phyloP scores from a whole-genome alignment of 768 basidiomycete genomes.

The Hygrocybe punicea region DNA sequence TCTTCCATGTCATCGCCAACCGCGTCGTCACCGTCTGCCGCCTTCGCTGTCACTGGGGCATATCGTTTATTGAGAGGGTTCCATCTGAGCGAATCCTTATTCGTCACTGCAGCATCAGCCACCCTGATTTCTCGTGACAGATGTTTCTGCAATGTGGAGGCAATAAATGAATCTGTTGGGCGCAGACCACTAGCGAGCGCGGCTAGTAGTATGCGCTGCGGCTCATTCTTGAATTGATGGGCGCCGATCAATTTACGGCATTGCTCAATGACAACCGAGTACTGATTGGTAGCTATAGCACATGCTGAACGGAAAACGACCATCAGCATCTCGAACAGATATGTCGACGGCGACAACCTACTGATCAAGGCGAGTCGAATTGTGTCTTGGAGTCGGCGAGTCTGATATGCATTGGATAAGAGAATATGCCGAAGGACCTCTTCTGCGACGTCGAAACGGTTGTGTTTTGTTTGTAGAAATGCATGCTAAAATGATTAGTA shows the following conservation, averaged over 20 bases:
- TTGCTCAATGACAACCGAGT: slow-evolving; percentile 64
- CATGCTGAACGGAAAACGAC: slow-evolving; percentile 53
- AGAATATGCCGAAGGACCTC: slow-evolving; percentile 75
- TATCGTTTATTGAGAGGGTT: slow-evolving; percentile 58
- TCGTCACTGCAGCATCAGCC: slow-evolving; percentile 61
- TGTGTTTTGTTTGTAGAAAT: slow-evolving; percentile 62
- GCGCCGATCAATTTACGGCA: slow-evolving; percentile 68
- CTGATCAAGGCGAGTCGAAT: slow-evolving; percentile 77
- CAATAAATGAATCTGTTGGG: slow-evolving; percentile 73
- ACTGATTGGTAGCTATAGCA: slow-evolving; percentile 56
- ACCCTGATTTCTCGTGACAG: slow-evolving; percentile 75
- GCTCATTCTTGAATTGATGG: slow-evolving; percentile 86
- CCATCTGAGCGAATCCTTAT: slow-evolving; percentile 60
- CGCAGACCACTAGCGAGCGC: slow-evolving; percentile 67
- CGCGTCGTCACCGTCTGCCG: slow-evolving; percentile 42
- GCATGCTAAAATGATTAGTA: slow-evolving; percentile 52
- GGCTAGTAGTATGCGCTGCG: slow-evolving; percentile 71
- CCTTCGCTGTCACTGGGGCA: slow-evolving; percentile 34
- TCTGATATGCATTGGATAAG: slow-evolving; percentile 69
- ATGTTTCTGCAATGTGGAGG: slow-evolving; percentile 78
- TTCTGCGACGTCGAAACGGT: slow-evolving; percentile 62
- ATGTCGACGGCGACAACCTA: slow-evolving; percentile 34
- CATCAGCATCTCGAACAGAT: not conserved
- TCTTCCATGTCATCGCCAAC: slow-evolving; percentile 38
- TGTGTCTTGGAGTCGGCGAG: slow-evolving; percentile 57